Percentiles rank a stretch among this genome's conserved stretches.
Evolutionary conservation across 495 filamentous ascomycete genomes (phyloP).

Genomic region (Aspergillus kassunensis): DNA sequence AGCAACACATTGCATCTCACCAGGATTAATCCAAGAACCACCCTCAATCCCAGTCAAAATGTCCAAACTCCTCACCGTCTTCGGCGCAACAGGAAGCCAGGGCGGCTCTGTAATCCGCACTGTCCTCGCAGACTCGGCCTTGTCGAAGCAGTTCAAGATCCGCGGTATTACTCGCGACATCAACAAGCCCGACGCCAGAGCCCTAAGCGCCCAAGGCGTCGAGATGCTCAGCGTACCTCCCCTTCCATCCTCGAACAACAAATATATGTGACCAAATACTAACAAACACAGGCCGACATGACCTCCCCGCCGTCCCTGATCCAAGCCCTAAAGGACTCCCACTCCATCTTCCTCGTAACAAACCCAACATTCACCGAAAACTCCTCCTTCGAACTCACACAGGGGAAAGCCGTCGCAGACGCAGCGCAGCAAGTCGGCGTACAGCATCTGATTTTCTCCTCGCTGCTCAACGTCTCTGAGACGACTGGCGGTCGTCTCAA

Average conservation of each 20-base stretch:
- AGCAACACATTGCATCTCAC: too few relatives aligned
- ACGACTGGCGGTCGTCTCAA: constrained; percentile 27
- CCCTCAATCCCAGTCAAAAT: too few relatives aligned
- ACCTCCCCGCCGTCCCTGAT: too few relatives aligned
- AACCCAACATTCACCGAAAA: neutral
- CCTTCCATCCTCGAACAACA: too few relatives aligned
- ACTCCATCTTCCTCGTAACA: too few relatives aligned
- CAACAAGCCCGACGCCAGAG: constrained; percentile 22
- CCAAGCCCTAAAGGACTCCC: too few relatives aligned
- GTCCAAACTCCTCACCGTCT: constrained; percentile 40
- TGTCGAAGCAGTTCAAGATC: constrained; percentile 44
- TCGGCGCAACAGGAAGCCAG: constrained; percentile 28
- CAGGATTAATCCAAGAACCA: too few relatives aligned
- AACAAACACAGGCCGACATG: too few relatives aligned
- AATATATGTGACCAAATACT: too few relatives aligned
- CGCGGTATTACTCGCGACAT: constrained; percentile 54
- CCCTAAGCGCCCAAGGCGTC: constrained; percentile 6
- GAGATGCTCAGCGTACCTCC: too few relatives aligned
- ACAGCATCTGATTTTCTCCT: constrained; percentile 32
- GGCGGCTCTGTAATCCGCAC: constrained; percentile 52
- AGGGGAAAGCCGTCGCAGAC: constrained; percentile 56
- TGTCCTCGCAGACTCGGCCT: constrained; percentile 42
- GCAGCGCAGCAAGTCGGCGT: constrained; percentile 27
- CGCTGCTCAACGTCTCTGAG: constrained; percentile 28
- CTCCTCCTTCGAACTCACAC: constrained; percentile 38